Base-by-base conservation (phyloP, 2,329 filamentous ascomycete species). In the Septoria petroselini region DNA sequence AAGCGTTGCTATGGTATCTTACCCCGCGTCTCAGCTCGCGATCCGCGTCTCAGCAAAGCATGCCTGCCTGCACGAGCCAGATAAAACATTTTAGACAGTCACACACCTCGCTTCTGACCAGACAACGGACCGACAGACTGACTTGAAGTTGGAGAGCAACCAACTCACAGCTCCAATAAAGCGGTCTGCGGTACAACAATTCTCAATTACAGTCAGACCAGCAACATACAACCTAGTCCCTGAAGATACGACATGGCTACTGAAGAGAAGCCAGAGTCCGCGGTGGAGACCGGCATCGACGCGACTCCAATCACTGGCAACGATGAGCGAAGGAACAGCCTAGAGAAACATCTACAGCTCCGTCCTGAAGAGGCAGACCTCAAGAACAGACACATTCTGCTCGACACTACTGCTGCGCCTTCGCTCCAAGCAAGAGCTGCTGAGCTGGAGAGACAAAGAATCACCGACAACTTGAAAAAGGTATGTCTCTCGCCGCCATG, bases 371-470 rank as follows among this genome's bases (percentile, higher is more conserved):
- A 68, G 11, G 74, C 85, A 65, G 83, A 86, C 54, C 72, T 87
- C 53, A 86, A 84, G 70, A 79, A 85, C 58, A 38, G 56, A 54
- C 80, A 86, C 63, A 87, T 87, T 55, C 68, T 87, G 43, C 74
- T 85, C 3, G 79, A 85, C 61, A 85, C 81, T 2, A 83, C 75
- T 61, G 80, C 81, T 58, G 84, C 84, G 37, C 84, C 84, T 78
- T 75, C 82, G 19, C 73, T 87, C 29, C 84, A 86, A 70, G 76
- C 80, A 12, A 73, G 74, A 48, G 76, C 77, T 43, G 75, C 77
- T 37, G 82, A 85, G 58, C 78, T 87, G 34, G 82, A 84, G 60
- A 79, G 82, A 56, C 82, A 85, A 65, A 75, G 77, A 50, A 77
- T 78, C 12, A 76, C 77, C 8, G 82, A 86, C 64, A 81, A 71